Evolutionary conservation across 495 filamentous ascomycete species (phyloP), one percentile per base, ranked within the genome.

Genomic region (Glarea lozoyensis): DNA sequence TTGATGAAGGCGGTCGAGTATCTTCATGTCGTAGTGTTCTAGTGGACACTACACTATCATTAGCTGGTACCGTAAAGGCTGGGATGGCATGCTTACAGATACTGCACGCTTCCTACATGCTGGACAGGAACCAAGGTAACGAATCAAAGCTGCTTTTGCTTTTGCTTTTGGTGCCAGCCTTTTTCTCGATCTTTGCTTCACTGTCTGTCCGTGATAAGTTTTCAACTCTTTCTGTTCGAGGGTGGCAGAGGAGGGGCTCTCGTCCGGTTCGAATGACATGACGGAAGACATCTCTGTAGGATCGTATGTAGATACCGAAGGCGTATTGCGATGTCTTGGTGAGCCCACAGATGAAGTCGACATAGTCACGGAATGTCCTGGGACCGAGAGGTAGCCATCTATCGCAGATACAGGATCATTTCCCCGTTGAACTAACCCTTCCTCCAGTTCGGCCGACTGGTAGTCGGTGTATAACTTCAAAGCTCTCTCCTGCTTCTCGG

Each of bases 11-110:
- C 7, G 33, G 27, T 43, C 40, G 18, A 55, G 48, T 11, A 2
- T 37, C 5, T 44, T 30, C 16, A 56, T 48, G 37, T 56, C 53
- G 29, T 56, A 49, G 33, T 56, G 53, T 12, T 52, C 38, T n/a
- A 56, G 24, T 23, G 53, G 49, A 30, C 53, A 56, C 51, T 54
- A 29, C 7, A 29, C 7, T 16, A 12, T 4, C 12, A 17, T 45
- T 32, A 42, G 48, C 37, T 15, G 18, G 32, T 22, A 23, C 25
- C n/a, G 10, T 40, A 2, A 40, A 38, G 4, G 12, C 37, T 21
- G n/a, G 15, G 27, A 10, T 16, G 21, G 1, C 1, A 13, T 22
- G 16, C 48, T 51, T 43, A 55, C 52, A 31, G 45, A 36, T 15
- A 50, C 49, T 25, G 36, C 40, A 35, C 46, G 23, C 20, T 13